A percentile compares a stretch with the other conserved stretches of the same genome.
Conservation (phyloP, 2,329 filamentous ascomycete genomes). For the Aureobasidium sp. region DNA sequence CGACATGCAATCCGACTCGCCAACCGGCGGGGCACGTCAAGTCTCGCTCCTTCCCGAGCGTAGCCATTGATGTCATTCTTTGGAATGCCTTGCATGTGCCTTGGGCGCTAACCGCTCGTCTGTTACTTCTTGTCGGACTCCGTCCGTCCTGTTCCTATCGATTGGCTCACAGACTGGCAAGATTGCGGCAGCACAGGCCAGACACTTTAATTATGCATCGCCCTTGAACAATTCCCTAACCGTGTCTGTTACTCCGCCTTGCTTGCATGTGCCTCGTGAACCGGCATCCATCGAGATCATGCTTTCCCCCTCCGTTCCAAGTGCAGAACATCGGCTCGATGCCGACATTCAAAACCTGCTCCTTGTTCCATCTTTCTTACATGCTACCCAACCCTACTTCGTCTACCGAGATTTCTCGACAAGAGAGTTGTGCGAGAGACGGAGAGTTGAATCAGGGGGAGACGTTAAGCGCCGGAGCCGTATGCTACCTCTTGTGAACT, state of each 20-base stretch:
- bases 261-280: conserved; percentile 9
- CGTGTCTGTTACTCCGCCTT: conserved; percentile 5
- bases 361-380: not conserved
- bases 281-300: conserved; percentile 1
- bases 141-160: conserved; percentile 4
- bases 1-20: conserved; percentile 5
- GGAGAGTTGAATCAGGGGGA: not conserved
- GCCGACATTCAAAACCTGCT: conserved; percentile 1
- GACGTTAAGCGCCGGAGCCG: conserved; percentile 2
- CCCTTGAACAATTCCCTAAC: conserved; percentile 4
- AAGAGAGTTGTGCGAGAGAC: not conserved
- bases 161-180: conserved; percentile 6
- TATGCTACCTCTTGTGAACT: conserved; percentile 8
- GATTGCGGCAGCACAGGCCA: conserved; percentile 5
- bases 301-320: not conserved
- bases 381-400: not conserved
- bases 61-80: conserved; percentile 9
- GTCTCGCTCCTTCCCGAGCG: conserved; percentile 6
- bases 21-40: conserved; percentile 10
- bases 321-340: not conserved
- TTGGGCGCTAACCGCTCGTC: conserved; percentile 4
- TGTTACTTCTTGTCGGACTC: not conserved
- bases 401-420: not conserved
- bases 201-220: conserved; percentile 10
- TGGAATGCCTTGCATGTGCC: conserved; percentile 11